Evolutionary conservation across 2,329 filamentous ascomycete species (phyloP).

Genomic region (Colletotrichum neosansevieriae): DNA sequence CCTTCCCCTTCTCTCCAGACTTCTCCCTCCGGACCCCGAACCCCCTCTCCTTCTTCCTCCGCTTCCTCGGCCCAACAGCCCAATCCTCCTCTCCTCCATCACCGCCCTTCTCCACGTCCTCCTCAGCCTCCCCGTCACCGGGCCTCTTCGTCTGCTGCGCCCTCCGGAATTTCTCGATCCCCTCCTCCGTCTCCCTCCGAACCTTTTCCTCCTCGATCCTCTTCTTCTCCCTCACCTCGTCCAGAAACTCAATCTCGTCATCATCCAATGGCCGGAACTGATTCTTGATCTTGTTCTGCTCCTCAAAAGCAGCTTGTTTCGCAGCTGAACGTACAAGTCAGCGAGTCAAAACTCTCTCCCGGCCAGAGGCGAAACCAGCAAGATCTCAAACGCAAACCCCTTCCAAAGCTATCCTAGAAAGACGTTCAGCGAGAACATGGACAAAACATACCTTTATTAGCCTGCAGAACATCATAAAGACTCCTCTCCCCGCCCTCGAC

Average conservation of each 20-base stretch:
- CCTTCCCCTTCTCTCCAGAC: constrained; percentile 42
- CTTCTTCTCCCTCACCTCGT: constrained; percentile 65
- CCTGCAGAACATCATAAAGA: constrained; percentile 81
- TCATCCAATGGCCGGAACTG: constrained; percentile 84
- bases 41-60: constrained; percentile 55
- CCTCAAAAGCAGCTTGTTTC: constrained; percentile 86
- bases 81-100: constrained; percentile 48
- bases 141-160: constrained; percentile 53
- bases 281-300: constrained; percentile 77
- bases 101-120: constrained; percentile 43
- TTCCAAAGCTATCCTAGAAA: too few species aligned
- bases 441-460: constrained; percentile 76
- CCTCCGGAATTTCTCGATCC: constrained; percentile 67
- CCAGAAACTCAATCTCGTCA: constrained; percentile 82
- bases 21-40: constrained; percentile 47
- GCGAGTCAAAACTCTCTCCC: not conserved
- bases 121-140: not conserved
- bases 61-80: constrained; percentile 52
- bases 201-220: constrained; percentile 66
- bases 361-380: not conserved
- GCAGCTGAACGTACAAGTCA: constrained; percentile 63
- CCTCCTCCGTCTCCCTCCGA: constrained; percentile 67
- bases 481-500: constrained; percentile 66
- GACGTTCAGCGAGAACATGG: not conserved
- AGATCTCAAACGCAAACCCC: not conserved